Evolutionary conservation across 2,329 filamentous ascomycete genomes (phyloP), one percentile per base, ranked within the genome.

Genomic region (Aaosphaeria arxii): DNA sequence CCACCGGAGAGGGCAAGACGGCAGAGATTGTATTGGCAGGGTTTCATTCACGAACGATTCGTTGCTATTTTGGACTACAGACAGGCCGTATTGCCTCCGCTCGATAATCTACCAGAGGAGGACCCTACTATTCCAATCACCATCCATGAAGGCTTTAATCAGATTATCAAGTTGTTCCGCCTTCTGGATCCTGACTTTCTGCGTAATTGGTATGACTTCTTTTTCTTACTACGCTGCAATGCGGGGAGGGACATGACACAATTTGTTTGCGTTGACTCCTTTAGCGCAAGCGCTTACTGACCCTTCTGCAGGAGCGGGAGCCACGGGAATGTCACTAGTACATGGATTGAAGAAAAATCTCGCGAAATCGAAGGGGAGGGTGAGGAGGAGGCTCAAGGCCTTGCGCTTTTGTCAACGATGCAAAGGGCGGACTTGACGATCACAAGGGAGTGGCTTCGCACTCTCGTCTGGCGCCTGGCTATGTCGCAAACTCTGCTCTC

Each of bases 21-120:
- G 43, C 77, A 80, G 51, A 70, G 79, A 3, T 61, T 80, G 1
- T 81, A 82, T 58, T 82, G 79, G 78, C 74, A 80, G 52, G 74
- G 73, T 9, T 82, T 77, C 54, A 78, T 82, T 31, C 78, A 82
- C 50, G 80, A 82, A 57, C 74, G 80, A 11, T 82, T 82, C 56
- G 57, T 79, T n/a, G 75, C 76, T 32, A 75, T 82, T 29, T 66
- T 77, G 4, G 74, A 78, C 36, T 78, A 78, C 40, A 74, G 74
- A 5, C 68, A 64, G n/a, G 66, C 70, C 4, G 70, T 71, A 7
- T 56, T 76, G n/a, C 66, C 64, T 5, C 69, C 71, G 9, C 62
- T 75, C 13, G 61, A 62, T 9, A 58, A 57, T 3, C 59, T 72
- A 5, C 74, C 74, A 0, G 71, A 74, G 41, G 63, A 69, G 45